phyloP scores from a whole-genome alignment of 371 early-diverging fungal genomes.

The Zychaea mexicana region DNA sequence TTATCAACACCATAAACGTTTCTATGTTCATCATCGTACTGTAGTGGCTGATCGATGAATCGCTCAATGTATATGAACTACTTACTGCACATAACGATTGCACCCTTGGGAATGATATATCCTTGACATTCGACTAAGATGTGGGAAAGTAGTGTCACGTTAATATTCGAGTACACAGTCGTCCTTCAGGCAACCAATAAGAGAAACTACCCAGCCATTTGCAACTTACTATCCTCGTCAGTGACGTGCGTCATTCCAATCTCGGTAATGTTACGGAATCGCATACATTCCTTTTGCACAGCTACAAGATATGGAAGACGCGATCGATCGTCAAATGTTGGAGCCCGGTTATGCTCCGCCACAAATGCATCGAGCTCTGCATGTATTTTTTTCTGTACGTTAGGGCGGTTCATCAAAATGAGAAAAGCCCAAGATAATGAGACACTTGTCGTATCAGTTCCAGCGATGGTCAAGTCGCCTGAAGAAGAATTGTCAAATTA shows the following conservation, averaged over 20 bases:
- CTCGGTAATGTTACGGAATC: conserved; percentile 10
- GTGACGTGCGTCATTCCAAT: conserved; percentile 16
- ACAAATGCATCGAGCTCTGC: conserved; percentile 17
- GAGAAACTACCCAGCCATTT: background rate
- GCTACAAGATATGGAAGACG: conserved; percentile 12
- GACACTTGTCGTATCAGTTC: conserved; percentile 18
- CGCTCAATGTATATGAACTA: no score
- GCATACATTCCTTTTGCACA: conserved; percentile 22
- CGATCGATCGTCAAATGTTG: conserved; percentile 16
- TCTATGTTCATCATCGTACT: no score
- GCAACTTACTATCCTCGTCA: conserved; percentile 20
- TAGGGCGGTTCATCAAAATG: conserved; percentile 16
- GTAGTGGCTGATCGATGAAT: no score
- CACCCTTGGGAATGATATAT: conserved; percentile 16
- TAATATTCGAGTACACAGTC: background rate
- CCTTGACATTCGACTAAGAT: conserved; percentile 13
- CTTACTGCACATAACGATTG: conserved; percentile 6
- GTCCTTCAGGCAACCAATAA: background rate
- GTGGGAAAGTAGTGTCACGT: background rate
- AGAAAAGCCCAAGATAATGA: conserved; percentile 20
- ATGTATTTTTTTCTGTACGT: conserved; percentile 18
- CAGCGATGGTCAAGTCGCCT: conserved; percentile 22
- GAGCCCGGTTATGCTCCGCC: conserved; percentile 9
- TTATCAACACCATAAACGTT: no score
- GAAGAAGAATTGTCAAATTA: background rate